These are phyloP conservation scores for Rhodotorula diobovata DNA, from an alignment of 768 basidiomycete species.

Conservation along the genomic window DNA sequence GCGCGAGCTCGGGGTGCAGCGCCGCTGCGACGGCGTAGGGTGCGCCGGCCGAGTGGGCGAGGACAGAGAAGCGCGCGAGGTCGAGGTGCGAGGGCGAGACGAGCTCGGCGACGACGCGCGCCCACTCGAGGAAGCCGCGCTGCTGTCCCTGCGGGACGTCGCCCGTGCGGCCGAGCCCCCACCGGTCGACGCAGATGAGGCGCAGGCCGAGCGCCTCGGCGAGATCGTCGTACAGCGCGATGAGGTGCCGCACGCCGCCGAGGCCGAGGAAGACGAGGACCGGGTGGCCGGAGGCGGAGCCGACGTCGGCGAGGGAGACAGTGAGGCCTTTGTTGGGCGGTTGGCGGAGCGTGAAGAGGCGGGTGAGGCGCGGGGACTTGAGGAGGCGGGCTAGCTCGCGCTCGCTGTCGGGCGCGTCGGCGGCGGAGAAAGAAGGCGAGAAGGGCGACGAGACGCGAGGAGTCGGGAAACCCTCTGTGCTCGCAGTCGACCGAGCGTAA, in stretches of 20 bases:
- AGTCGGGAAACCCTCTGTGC: too few species aligned
- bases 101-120: conserved; percentile 81
- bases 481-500: neutral
- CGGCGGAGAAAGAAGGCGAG: neutral
- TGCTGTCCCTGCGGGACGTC: conserved; percentile 54
- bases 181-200: conserved; percentile 91
- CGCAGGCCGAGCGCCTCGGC: conserved; percentile 78
- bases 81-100: conserved; percentile 64
- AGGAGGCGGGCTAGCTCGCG: conserved; percentile 28
- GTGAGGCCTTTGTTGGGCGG: conserved; percentile 60
- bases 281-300: conserved; percentile 75
- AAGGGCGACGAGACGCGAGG: neutral
- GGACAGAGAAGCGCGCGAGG: conserved; percentile 63
- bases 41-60: conserved; percentile 93
- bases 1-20: conserved; percentile 59
- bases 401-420: neutral
- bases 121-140: conserved; percentile 84
- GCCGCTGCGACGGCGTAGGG: conserved; percentile 86
- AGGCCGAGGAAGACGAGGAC: conserved; percentile 87
- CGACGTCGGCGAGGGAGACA: conserved; percentile 78
- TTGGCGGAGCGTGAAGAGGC: conserved; percentile 69
- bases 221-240: conserved; percentile 95
- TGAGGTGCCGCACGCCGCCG: conserved; percentile 88
- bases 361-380: conserved; percentile 63
- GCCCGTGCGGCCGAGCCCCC: conserved; percentile 88